Evolutionary conservation across 1,139 yeast species (phyloP).

Genomic region (Blastobotrys illinoisensis): DNA sequence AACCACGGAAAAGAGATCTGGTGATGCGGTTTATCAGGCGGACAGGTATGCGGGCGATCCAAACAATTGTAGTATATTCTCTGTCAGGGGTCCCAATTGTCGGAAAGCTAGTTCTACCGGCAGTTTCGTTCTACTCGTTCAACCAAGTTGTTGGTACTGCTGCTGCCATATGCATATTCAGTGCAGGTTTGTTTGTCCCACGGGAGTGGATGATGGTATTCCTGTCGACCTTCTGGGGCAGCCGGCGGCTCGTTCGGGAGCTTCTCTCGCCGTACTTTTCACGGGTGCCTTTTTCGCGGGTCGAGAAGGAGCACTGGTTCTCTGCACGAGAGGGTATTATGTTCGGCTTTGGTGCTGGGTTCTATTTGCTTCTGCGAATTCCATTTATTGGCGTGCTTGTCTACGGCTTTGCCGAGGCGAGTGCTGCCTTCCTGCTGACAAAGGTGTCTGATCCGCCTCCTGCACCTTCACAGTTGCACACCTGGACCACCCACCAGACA

Average conservation of each 20-base stretch:
- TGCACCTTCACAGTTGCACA: slow-evolving; percentile 18
- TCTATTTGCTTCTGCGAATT: slow-evolving; percentile 40
- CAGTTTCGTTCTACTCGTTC: slow-evolving; percentile 42
- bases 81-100: slow-evolving; percentile 36
- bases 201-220: slow-evolving; percentile 35
- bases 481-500: slow-evolving; percentile 27
- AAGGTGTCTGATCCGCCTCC: slow-evolving; percentile 53
- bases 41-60: slow-evolving; percentile 25
- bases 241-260: slow-evolving; percentile 42
- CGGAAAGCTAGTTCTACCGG: slow-evolving; percentile 41
- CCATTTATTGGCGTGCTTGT: slow-evolving; percentile 46
- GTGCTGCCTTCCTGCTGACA: slow-evolving; percentile 50
- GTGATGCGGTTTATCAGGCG: slow-evolving; percentile 17
- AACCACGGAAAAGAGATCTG: slow-evolving; percentile 7
- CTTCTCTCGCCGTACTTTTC: slow-evolving; percentile 50
- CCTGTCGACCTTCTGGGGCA: slow-evolving; percentile 44
- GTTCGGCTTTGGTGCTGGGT: slow-evolving; percentile 54
- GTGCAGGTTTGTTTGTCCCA: slow-evolving; percentile 36
- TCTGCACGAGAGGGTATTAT: slow-evolving; percentile 52
- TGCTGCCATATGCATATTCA: slow-evolving; percentile 39
- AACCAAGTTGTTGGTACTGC: slow-evolving; percentile 45
- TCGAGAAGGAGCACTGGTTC: slow-evolving; percentile 49
- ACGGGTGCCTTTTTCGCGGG: slow-evolving; percentile 41
- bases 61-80: slow-evolving; percentile 27
- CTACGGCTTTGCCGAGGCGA: slow-evolving; percentile 53